Evolutionary conservation across 768 basidiomycete genomes (phyloP).

Genomic region (Mycena haematopus): DNA sequence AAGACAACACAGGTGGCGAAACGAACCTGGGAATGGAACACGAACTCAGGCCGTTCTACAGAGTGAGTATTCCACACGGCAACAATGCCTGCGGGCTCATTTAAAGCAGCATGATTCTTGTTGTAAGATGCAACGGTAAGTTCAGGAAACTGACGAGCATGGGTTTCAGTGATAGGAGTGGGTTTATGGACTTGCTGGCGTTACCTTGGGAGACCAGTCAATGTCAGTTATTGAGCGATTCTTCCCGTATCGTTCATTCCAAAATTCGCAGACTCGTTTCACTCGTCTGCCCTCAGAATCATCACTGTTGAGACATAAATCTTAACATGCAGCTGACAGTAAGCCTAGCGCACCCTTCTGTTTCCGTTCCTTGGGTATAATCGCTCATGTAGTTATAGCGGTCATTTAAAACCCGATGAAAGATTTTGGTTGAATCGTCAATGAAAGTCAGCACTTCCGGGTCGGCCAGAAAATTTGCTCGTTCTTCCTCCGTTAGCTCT

Average conservation of each 20-base stretch:
- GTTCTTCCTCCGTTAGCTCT: constrained; percentile 91
- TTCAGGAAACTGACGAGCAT: constrained; percentile 80
- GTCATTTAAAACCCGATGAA: constrained; percentile 94
- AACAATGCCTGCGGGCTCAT: constrained; percentile 97
- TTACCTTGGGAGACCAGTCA: constrained; percentile 97
- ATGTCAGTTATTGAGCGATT: constrained; percentile 95
- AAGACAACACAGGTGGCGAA: constrained; percentile 3
- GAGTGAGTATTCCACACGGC: constrained; percentile 98
- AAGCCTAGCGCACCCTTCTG: constrained; percentile 70
- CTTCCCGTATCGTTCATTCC: constrained; percentile 88
- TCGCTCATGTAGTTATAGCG: constrained; percentile 97
- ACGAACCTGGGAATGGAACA: constrained; percentile 96
- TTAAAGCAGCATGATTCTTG: constrained; percentile 91
- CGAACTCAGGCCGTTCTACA: constrained; percentile 93
- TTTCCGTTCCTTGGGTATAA: constrained; percentile 89
- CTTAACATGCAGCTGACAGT: constrained; percentile 4
- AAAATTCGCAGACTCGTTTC: constrained; percentile 94
- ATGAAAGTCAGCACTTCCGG: constrained; percentile 95
- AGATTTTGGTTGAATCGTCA: constrained; percentile 92
- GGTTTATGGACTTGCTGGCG: constrained; percentile 6
- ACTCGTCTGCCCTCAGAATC: constrained; percentile 90
- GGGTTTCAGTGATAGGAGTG: background rate
- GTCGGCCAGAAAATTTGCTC: constrained; percentile 78
- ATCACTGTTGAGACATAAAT: constrained; percentile 56
- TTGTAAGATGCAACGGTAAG: constrained; percentile 96